Base-by-base conservation (phyloP, 331 rosid species). In the Spiraea crenata region DNA sequence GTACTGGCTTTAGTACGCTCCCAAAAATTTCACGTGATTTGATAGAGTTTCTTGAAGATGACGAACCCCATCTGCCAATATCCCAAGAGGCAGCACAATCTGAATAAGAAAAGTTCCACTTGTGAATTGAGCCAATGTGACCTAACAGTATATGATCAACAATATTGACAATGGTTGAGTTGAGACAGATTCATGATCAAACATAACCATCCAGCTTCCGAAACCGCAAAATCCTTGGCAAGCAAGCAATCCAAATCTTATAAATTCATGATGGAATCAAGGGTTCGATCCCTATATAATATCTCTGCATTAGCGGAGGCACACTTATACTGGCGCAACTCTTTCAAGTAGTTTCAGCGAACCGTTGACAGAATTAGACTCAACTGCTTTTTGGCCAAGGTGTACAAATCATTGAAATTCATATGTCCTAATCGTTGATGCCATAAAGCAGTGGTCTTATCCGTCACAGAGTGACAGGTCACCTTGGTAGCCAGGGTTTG, bases 91-190 rank as follows among this genome's bases (percentile, higher is more conserved):
- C 86, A 58, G 38, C 41, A 39, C 81, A 74, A 66, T 65, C 85
- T 3, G 71, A 77, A 73, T 83, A 85, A 44, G 83, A 76, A 56
- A 86, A 81, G 73, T 72, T 72, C 83, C 83, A 81, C 80, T 65
- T 81, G 69, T 56, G 73, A 45, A 86, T 81, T 25, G 73, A 42
- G 58, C 88, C 83, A 46, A 79, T 46, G 68, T 87, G 92, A 60
- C 82, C 87, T 63, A 87, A 77, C 58, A 87, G 87, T 8, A 87
- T 82, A 10, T 81, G 87, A 72, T 87, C 92, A 56, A 87, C 65
- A 45, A 79, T 76, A 57, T 80, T 74, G 17, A 67, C 79, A 74
- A 87, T 70, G 73, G 9, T 45, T 66, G 63, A 76, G 85, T 59
- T 64, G 77, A 35, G 49, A 73, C 9, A 37, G 79, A 82, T 16